Evolutionary conservation across 495 filamentous ascomycete species (phyloP).

Genomic region (Penicillium desertorum): DNA sequence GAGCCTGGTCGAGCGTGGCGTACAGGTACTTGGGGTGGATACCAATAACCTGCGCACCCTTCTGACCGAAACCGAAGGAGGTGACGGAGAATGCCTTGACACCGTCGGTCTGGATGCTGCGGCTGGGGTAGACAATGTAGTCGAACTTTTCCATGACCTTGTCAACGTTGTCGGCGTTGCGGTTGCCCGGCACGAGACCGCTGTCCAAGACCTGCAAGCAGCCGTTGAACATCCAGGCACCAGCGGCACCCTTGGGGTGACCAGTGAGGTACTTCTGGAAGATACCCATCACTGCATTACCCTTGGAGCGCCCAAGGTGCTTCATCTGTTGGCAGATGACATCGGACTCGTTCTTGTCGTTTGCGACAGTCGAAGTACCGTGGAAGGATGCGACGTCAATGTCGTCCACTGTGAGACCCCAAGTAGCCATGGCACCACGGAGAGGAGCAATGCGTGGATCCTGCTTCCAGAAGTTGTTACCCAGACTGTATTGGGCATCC

Average conservation of each 20-base stretch:
- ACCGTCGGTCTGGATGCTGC: conserved; percentile 94
- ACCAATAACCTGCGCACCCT: conserved; percentile 95
- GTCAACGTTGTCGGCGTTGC: conserved; percentile 97
- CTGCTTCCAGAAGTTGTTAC: conserved; percentile 98
- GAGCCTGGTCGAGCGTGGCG: conserved; percentile 84
- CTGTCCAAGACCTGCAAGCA: conserved; percentile 91
- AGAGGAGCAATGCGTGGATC: conserved; percentile 92
- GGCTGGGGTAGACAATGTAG: conserved; percentile 94
- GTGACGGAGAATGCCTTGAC: conserved; percentile 98
- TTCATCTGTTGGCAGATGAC: conserved; percentile 95
- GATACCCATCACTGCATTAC: conserved; percentile 92
- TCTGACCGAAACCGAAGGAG: conserved; percentile 99
- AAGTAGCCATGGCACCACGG: conserved; percentile 90
- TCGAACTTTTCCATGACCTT: conserved; percentile 95
- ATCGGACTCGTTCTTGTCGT: conserved; percentile 99
- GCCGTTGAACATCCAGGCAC: conserved; percentile 99
- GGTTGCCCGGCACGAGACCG: conserved; percentile 92
- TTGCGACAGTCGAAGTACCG: conserved; percentile 95
- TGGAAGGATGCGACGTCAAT: conserved; percentile 96
- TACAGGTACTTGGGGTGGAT: conserved; percentile 96
- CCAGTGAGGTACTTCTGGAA: conserved; percentile 99
- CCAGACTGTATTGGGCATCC: conserved; percentile 84
- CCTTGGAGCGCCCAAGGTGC: conserved; percentile 92
- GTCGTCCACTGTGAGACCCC: conserved; percentile 97
- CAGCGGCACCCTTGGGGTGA: conserved; percentile 98